Conservation (phyloP, 768 basidiomycete genomes). For the Naematelia aurantialba region DNA sequence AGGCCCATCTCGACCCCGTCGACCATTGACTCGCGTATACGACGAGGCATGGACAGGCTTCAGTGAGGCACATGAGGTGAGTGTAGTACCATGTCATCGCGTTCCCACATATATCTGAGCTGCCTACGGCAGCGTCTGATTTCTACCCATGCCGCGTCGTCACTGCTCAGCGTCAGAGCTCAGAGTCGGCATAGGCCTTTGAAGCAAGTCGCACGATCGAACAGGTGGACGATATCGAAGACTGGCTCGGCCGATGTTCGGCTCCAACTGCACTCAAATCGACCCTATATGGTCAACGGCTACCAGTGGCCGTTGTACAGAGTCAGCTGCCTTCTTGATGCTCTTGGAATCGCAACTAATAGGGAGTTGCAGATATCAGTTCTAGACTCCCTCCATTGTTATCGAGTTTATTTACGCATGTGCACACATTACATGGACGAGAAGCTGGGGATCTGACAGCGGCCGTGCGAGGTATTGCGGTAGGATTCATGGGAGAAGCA, state of each 20-base stretch:
- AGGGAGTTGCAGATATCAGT: conserved; percentile 21
- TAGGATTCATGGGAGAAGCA: conserved; percentile 25
- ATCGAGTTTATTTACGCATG: not conserved
- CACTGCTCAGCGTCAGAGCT: no score
- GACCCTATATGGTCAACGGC: conserved; percentile 14
- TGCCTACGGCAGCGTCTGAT: no score
- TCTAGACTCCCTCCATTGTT: conserved; percentile 13
- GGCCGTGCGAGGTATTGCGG: conserved; percentile 19
- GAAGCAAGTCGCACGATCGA: conserved; percentile 22
- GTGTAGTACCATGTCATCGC: no score
- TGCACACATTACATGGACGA: conserved; percentile 18
- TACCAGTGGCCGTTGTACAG: conserved; percentile 35
- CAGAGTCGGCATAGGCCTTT: conserved; percentile 17
- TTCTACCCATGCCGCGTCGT: no score
- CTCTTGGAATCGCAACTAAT: not conserved
- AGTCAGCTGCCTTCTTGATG: conserved; percentile 18
- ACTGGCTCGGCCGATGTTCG: conserved; percentile 34
- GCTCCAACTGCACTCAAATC: conserved; percentile 14
- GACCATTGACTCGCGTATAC: not conserved
- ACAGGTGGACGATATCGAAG: conserved; percentile 38
- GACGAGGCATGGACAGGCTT: not conserved
- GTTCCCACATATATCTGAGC: no score
- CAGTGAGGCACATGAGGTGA: not conserved
- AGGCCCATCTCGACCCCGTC: not conserved
- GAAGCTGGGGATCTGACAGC: conserved; percentile 22